These are phyloP conservation scores for Protomyces pachydermus DNA, from an alignment of 1,139 yeast species.

Conservation along the genomic window DNA sequence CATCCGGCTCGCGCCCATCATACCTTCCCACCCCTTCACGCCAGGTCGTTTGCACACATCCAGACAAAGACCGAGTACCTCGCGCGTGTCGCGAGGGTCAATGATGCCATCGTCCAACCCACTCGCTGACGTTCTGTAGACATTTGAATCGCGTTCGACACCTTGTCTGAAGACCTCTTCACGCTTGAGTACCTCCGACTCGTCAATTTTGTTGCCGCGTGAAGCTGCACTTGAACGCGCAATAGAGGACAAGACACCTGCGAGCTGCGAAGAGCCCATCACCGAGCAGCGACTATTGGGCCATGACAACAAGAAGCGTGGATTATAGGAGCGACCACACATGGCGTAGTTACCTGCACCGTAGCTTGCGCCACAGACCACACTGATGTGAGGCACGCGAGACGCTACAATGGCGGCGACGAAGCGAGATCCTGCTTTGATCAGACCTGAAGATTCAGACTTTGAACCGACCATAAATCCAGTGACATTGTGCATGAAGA, in stretches of 20 bases:
- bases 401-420: constrained; percentile 42
- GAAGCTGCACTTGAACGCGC: constrained; percentile 35
- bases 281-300: constrained; percentile 41
- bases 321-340: constrained; percentile 42
- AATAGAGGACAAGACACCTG: constrained; percentile 37
- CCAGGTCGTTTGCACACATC: constrained; percentile 35
- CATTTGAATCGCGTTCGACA: constrained; percentile 37
- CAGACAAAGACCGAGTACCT: constrained; percentile 39
- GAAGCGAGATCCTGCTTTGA: constrained; percentile 41
- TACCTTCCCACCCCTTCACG: constrained; percentile 33
- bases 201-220: constrained; percentile 34
- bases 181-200: constrained; percentile 35
- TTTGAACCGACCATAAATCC: constrained; percentile 42
- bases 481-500: constrained; percentile 40
- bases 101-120: constrained; percentile 42
- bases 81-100: constrained; percentile 39
- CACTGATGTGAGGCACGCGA: constrained; percentile 39
- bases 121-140: constrained; percentile 33
- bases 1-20: constrained; percentile 41
- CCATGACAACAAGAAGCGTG: constrained; percentile 41
- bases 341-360: constrained; percentile 43
- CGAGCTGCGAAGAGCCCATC: constrained; percentile 42
- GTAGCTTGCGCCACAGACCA: constrained; percentile 40
- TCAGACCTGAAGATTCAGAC: constrained; percentile 41
- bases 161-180: constrained; percentile 37